Conservation (phyloP, 805 yeast species). For the Nakazawaea anatomiae region DNA sequence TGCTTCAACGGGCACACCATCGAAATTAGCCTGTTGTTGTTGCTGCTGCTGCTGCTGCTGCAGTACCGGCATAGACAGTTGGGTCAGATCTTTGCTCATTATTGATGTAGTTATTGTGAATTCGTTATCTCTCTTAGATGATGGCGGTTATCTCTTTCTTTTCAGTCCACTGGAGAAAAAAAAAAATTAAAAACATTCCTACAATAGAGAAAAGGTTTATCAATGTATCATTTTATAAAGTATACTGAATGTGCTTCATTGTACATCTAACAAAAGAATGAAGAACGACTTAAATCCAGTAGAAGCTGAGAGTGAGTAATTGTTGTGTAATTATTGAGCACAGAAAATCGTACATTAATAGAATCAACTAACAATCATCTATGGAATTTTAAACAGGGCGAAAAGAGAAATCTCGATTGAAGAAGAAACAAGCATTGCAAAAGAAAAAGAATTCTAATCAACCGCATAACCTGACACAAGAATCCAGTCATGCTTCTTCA, state of each 20-base stretch:
- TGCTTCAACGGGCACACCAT: slow-evolving; percentile 52
- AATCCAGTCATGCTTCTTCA: too few species aligned
- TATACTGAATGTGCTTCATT: too few species aligned
- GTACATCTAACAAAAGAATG: slow-evolving; percentile 11
- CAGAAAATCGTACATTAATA: too few species aligned
- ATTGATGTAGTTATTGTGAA: slow-evolving; percentile 8
- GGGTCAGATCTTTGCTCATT: neutral
- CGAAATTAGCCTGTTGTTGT: slow-evolving; percentile 12
- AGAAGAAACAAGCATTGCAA: neutral
- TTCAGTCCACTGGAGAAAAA: too few species aligned
- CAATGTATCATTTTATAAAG: too few species aligned
- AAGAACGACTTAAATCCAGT: slow-evolving; percentile 17
- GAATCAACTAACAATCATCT: neutral
- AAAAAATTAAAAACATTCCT: too few species aligned
- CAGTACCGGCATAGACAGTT: neutral
- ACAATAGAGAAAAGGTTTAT: slow-evolving; percentile 6
- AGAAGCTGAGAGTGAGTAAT: slow-evolving; percentile 16
- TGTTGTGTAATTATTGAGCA: too few species aligned
- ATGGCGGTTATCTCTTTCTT: too few species aligned
- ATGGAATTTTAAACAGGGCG: neutral
- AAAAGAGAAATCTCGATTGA: neutral
- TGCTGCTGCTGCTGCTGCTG: neutral
- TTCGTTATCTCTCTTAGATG: neutral
- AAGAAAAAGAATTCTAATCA: neutral
- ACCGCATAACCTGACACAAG: too few species aligned